These are phyloP conservation scores for Kwoniella shivajii DNA, from an alignment of 1,284 basidiomycete species.

Conservation along the genomic window DNA sequence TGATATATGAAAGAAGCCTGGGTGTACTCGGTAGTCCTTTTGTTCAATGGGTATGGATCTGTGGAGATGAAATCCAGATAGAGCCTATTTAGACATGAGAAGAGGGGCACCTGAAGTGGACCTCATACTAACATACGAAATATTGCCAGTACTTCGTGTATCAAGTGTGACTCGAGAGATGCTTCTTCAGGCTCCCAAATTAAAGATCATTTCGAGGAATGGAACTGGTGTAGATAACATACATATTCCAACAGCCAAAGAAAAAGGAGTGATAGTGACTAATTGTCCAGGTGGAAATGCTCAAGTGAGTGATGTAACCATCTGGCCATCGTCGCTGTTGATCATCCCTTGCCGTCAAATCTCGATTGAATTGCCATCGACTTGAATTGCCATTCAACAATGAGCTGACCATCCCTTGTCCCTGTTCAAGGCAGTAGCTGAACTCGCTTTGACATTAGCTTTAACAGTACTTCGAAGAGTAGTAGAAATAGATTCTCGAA, in stretches of 20 bases:
- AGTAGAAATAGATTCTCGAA: conserved; percentile 55
- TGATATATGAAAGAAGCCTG: too few species aligned
- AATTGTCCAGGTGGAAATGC: conserved; percentile 58
- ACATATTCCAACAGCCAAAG: conserved; percentile 53
- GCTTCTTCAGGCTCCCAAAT: conserved; percentile 24
- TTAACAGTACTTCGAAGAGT: conserved; percentile 63
- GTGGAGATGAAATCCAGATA: neutral
- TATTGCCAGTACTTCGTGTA: conserved; percentile 32
- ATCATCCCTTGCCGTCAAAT: too few species aligned
- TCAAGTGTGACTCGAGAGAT: conserved; percentile 25
- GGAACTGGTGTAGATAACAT: conserved; percentile 45
- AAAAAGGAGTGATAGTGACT: conserved; percentile 61
- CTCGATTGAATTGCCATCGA: too few species aligned
- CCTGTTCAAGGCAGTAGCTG: conserved; percentile 56
- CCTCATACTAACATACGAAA: too few species aligned
- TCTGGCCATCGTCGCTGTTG: too few species aligned
- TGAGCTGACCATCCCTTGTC: too few species aligned
- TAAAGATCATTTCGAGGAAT: conserved; percentile 39
- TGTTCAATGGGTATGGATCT: neutral
- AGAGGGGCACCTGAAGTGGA: too few species aligned
- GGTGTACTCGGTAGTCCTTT: too few species aligned
- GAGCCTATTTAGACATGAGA: too few species aligned
- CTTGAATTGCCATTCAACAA: too few species aligned
- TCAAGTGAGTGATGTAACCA: conserved; percentile 16
- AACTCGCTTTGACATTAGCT: conserved; percentile 62